Base-by-base conservation (phyloP, 1,284 basidiomycete genomes). In the Pseudozyma sp. region DNA sequence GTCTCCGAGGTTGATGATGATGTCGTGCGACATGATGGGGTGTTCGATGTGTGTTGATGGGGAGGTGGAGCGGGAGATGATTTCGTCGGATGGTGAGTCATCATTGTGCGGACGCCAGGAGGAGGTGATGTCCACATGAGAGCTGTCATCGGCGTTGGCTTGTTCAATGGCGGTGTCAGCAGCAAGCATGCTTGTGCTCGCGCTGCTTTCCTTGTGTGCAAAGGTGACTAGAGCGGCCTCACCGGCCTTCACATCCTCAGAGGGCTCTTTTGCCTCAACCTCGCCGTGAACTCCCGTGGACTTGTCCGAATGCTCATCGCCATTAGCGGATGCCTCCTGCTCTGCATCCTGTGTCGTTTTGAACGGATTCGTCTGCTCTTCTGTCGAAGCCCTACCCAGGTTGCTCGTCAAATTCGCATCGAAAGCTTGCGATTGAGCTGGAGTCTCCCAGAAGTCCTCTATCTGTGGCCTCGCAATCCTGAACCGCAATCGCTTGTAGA, bases 1-100 rank as follows among this genome's bases (percentile, higher is more conserved):
- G 91, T 99, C 97, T 21, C 93, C 96, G 5, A 93, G 87, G 94
- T 95, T 97, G 53, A 99, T 88, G 36, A 97, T 88, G 82, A 94
- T 50, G 51, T 76, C 73, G 59, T 76, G 73, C 9, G 57, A 50
- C 43, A 51, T 52, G 59, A 76, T 76, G 3, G 69, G 21, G 31
- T 56, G 54, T 25, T 75, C 72, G 9, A 45, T 45, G 51, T 54
- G 39, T 1, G 21, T n/a, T n/a, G 39, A 25, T 9, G 57, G 21
- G 21, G 48, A 35, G 42, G 7, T 12, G 45, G 44, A 36, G 42
- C 34, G 11, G n/a, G 18, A 18, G 25, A n/a, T n/a, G 35, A 38
- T 14, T 35, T 19, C 50, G 51, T 42, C 25, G 25, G 59, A 49
- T 34, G n/a, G 50, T 31, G 6, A 42, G 25, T 31, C 25, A 6